Evolutionary conservation across 78 protist species (phyloP).

Genomic region (slime mould (Dictyostelium discoideum)): DNA sequence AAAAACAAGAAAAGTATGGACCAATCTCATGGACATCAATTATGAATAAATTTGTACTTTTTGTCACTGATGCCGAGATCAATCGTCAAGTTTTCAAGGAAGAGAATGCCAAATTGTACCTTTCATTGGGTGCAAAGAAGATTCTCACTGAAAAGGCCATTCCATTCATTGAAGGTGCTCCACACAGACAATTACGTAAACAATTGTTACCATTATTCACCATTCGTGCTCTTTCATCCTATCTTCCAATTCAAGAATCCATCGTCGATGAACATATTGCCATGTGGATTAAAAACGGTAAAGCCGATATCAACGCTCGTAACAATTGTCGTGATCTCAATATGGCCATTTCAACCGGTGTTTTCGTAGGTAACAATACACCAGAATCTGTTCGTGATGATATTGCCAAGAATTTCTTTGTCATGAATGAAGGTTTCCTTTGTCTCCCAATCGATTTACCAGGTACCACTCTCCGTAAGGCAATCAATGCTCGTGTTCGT

Average conservation of each 20-base stretch:
- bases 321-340: constrained; percentile 68
- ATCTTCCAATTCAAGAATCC: constrained; percentile 83
- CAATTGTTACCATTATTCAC: constrained; percentile 84
- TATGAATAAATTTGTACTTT: constrained; percentile 60
- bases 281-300: constrained; percentile 46
- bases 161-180: constrained; percentile 75
- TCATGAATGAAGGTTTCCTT: constrained; percentile 85
- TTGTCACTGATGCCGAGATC: constrained; percentile 75
- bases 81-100: constrained; percentile 76
- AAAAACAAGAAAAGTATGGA: constrained; percentile 76
- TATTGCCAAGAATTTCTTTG: constrained; percentile 57
- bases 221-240: constrained; percentile 67
- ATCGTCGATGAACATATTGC: constrained; percentile 44
- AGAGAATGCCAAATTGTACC: constrained; percentile 65
- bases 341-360: constrained; percentile 79
- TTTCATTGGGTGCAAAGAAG: constrained; percentile 55
- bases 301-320: constrained; percentile 41
- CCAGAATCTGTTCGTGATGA: constrained; percentile 18
- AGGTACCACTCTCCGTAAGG: constrained; percentile 76
- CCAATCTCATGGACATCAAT: constrained; percentile 82
- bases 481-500: constrained; percentile 70
- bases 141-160: constrained; percentile 81
- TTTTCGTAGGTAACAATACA: constrained; percentile 82
- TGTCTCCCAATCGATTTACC: constrained; percentile 79
- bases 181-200: constrained; percentile 82